These are phyloP conservation scores for Candida pseudoglaebosa DNA, from an alignment of 805 yeast species.

Conservation along the genomic window DNA sequence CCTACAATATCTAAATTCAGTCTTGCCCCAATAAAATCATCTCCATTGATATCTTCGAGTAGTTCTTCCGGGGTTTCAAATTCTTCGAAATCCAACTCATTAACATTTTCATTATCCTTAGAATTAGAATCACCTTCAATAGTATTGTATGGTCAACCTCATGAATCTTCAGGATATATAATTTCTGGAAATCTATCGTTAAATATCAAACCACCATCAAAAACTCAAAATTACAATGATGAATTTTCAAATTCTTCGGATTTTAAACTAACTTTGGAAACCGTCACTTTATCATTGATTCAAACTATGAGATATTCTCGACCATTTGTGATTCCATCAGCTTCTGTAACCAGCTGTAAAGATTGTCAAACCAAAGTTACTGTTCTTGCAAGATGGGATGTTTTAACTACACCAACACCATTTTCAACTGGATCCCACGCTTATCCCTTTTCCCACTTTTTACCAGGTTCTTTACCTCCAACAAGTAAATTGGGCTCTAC, in stretches of 20 bases:
- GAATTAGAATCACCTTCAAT: conserved; percentile 89
- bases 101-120: conserved; percentile 40
- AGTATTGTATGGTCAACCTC: conserved; percentile 73
- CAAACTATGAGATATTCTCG: conserved; percentile 65
- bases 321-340: conserved; percentile 60
- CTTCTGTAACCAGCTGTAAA: conserved; percentile 47
- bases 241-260: conserved; percentile 15
- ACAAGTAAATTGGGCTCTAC: conserved; percentile 61
- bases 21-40: conserved; percentile 6
- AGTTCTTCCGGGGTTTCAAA: conserved; percentile 2
- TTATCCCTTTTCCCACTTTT: conserved; percentile 84
- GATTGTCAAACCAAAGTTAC: conserved; percentile 54
- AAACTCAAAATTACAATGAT: background rate
- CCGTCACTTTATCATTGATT: conserved; percentile 63
- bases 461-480: conserved; percentile 88
- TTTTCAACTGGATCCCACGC: conserved; percentile 71
- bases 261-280: conserved; percentile 30
- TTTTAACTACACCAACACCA: conserved; percentile 55
- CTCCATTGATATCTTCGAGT: conserved; percentile 1
- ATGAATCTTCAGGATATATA: conserved; percentile 80
- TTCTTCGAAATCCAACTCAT: background rate
- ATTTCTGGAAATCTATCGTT: conserved; percentile 74
- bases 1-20: conserved; percentile 4
- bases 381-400: conserved; percentile 85
- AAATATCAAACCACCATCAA: conserved; percentile 13